Evolutionary conservation across 2,329 filamentous ascomycete genomes (phyloP).

Genomic region (Arthrobotrys megalospora): DNA sequence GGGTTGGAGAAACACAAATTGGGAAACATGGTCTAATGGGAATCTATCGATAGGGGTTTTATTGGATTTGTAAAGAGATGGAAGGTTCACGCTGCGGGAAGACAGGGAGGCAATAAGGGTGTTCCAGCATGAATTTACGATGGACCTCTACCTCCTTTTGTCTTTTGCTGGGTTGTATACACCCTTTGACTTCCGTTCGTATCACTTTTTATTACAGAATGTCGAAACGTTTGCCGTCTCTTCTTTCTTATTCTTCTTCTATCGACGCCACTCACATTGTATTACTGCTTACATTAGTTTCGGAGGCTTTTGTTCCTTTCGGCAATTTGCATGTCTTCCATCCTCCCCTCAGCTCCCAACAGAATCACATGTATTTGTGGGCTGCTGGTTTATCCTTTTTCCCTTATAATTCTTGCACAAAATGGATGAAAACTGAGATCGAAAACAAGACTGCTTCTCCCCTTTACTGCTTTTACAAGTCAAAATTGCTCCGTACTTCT

Average conservation of each 20-base stretch:
- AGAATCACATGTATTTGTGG: not conserved
- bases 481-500: not conserved
- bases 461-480: not conserved
- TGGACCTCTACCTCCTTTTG: slow-evolving; percentile 9
- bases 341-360: not conserved
- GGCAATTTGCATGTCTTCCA: slow-evolving; percentile 23
- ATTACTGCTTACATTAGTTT: slow-evolving; percentile 53
- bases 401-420: not conserved
- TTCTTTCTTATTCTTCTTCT: slow-evolving; percentile 11
- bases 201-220: slow-evolving; percentile 37
- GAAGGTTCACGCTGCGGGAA: not conserved
- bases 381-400: not conserved
- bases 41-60: slow-evolving; percentile 46
- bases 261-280: slow-evolving; percentile 33
- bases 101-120: not conserved
- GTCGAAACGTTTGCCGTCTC: slow-evolving; percentile 6
- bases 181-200: not conserved
- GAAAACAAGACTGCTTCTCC: not conserved
- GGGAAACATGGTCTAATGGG: slow-evolving; percentile 50
- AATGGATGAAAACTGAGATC: slow-evolving; percentile 24
- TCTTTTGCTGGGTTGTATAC: not conserved
- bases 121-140: not conserved
- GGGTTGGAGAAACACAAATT: slow-evolving; percentile 15
- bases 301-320: slow-evolving; percentile 52
- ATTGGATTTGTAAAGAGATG: slow-evolving; percentile 44